Base-by-base conservation (phyloP, 805 yeast genomes). In the Ogataea kodamae region DNA sequence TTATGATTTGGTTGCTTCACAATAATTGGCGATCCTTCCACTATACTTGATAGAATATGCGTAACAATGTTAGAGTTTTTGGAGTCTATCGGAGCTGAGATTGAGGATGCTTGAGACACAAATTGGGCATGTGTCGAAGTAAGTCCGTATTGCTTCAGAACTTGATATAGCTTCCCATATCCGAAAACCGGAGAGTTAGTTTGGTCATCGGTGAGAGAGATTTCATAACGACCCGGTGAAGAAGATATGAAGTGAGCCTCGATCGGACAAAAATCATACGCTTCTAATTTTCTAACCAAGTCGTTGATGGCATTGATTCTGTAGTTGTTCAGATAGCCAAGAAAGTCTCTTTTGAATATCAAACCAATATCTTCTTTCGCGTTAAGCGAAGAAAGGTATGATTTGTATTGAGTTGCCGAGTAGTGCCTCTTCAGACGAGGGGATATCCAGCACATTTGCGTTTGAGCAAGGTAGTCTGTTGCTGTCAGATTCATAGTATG, bases 361-460 rank as follows among this genome's bases (percentile, higher is more conserved):
- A 43, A 9, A 1, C 55, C 59, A n/a, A 39, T 41, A 16, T 49
- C 46, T 6, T 33, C 21, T 5, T 22, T 14, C 5, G 29, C 22
- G 19, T 42, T 29, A 5, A 44, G 25, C 4, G 35, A 15, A 7
- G 23, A 30, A 9, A 33, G 27, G 9, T 33, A 33, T n/a, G 29
- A 30, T 9, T 26, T 19, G n/a, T 12, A 15, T 9, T 34, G 28
- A 5, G 22, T 16, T 6, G 27, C 14, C 3, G 37, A 11, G 1
- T 38, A 33, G 9, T 33, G 28, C 16, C 26, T 42, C 3, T 18
- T 20, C 9, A 68, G 39, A 15, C 54, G 48, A 1, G 82, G 85
- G 6, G 82, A 71, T 20, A 67, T 55, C 88, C 88, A 81, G 19
- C 72, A 59, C 66, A 78, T 76, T 48, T 81, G 87, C 5, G 82